Conservation (phyloP, 225 moss, liverwort and hornwort genomes). For the Physcomitrellopsis africana region DNA sequence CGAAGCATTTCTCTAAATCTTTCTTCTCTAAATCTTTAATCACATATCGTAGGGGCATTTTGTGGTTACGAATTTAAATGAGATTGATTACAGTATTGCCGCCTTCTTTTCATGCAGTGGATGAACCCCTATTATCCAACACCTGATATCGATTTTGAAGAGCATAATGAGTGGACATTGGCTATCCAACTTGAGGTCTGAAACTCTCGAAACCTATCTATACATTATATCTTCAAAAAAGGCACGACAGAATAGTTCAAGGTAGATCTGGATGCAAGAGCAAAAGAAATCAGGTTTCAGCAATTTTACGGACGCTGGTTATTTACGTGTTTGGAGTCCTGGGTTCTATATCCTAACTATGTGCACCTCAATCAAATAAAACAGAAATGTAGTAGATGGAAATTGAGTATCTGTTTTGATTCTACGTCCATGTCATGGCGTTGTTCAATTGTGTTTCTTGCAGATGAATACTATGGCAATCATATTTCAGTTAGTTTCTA, state of each 20-base stretch:
- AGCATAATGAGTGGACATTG: conserved; percentile 70
- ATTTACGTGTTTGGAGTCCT: no score
- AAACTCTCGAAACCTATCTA: conserved; percentile 15
- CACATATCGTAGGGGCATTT: not conserved
- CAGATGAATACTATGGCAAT: conserved; percentile 93
- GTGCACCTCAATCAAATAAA: not conserved
- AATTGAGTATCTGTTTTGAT: not conserved
- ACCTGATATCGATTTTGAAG: conserved; percentile 60
- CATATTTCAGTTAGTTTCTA: conserved; percentile 73
- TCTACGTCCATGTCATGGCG: not conserved
- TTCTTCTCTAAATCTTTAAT: not conserved
- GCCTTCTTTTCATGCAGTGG: conserved; percentile 63
- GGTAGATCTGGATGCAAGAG: not conserved
- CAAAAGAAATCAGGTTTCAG: not conserved
- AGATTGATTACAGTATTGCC: conserved; percentile 17
- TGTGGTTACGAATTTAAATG: not conserved
- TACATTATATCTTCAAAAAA: conserved; percentile 12
- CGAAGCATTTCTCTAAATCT: not conserved
- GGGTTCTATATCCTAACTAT: no score
- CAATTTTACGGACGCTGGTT: not conserved
- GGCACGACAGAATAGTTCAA: conserved; percentile 5
- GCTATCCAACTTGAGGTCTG: conserved; percentile 93
- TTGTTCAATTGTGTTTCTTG: conserved; percentile 30
- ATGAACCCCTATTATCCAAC: conserved; percentile 80
- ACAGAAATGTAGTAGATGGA: not conserved